Evolutionary conservation across 2,329 filamentous ascomycete genomes (phyloP).

Genomic region (Fusarium sp.): DNA sequence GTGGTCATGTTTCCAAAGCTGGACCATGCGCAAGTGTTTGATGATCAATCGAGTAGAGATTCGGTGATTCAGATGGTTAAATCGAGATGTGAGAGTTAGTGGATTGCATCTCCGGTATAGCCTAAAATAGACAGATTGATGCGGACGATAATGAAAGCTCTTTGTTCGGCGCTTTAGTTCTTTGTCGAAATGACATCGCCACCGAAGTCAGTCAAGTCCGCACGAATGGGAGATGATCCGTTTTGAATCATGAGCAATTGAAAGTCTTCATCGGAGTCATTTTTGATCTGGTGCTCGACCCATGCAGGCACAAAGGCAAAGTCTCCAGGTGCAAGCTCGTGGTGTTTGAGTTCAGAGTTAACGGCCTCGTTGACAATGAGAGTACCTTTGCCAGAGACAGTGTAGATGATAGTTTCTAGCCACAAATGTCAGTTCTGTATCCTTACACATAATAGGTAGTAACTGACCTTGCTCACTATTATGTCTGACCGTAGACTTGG

Average conservation of each 20-base stretch:
- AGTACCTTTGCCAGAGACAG: conserved; percentile 68
- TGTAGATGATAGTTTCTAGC: conserved; percentile 75
- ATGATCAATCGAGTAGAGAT: conserved; percentile 47
- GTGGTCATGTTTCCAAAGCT: conserved; percentile 69
- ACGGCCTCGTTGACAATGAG: conserved; percentile 69
- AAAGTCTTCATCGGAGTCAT: conserved; percentile 69
- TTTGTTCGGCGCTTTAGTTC: conserved; percentile 16
- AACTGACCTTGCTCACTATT: conserved; percentile 73
- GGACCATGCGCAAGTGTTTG: conserved; percentile 74
- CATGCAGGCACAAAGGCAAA: conserved; percentile 77
- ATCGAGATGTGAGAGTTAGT: conserved; percentile 41
- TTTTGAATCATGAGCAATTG: conserved; percentile 74
- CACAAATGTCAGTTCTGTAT: background rate
- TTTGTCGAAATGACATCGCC: conserved; percentile 54
- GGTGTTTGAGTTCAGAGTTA: conserved; percentile 61
- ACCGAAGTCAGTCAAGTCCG: conserved; percentile 72
- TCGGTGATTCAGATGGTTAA: conserved; percentile 48
- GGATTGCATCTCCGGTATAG: conserved; percentile 10
- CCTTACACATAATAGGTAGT: background rate
- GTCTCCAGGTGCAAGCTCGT: conserved; percentile 71
- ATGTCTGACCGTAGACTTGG: conserved; percentile 72
- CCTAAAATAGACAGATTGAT: background rate
- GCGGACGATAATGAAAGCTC: background rate
- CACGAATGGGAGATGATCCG: conserved; percentile 69
- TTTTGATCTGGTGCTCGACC: conserved; percentile 77